These are phyloP conservation scores for Neofusicoccum sp. DNA, from an alignment of 2,329 filamentous ascomycete species.

Conservation along the genomic window DNA sequence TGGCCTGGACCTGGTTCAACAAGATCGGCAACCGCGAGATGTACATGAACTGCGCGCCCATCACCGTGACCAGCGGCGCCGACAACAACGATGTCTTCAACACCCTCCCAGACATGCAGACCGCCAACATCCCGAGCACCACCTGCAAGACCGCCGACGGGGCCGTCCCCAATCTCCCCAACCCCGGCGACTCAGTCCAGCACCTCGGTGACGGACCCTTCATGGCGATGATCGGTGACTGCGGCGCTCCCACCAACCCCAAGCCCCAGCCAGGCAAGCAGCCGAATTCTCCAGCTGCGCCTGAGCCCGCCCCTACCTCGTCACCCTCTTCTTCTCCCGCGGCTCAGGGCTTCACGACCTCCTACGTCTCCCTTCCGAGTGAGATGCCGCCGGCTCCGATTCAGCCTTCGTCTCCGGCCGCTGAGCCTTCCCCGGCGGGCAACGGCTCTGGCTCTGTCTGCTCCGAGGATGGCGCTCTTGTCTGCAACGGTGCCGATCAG, in stretches of 20 bases:
- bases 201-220: background rate
- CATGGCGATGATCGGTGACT: background rate
- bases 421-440: background rate
- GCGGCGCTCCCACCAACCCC: background rate
- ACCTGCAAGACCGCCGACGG: constrained; percentile 55
- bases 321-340: background rate
- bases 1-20: constrained; percentile 94
- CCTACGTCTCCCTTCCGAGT: background rate
- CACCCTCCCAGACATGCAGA: constrained; percentile 66
- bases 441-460: background rate
- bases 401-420: background rate
- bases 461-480: constrained; percentile 10
- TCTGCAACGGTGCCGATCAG: constrained; percentile 21
- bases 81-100: constrained; percentile 50
- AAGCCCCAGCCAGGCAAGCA: background rate
- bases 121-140: constrained; percentile 58
- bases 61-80: constrained; percentile 57
- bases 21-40: constrained; percentile 52
- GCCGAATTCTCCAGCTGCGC: no score
- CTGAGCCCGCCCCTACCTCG: background rate
- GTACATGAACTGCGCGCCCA: constrained; percentile 92
- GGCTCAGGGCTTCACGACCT: background rate
- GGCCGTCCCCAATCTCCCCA: constrained; percentile 58
- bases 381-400: background rate
- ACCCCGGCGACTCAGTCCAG: constrained; percentile 59